Conservation (phyloP, 495 filamentous ascomycete genomes). For the Evernia prunastri region DNA sequence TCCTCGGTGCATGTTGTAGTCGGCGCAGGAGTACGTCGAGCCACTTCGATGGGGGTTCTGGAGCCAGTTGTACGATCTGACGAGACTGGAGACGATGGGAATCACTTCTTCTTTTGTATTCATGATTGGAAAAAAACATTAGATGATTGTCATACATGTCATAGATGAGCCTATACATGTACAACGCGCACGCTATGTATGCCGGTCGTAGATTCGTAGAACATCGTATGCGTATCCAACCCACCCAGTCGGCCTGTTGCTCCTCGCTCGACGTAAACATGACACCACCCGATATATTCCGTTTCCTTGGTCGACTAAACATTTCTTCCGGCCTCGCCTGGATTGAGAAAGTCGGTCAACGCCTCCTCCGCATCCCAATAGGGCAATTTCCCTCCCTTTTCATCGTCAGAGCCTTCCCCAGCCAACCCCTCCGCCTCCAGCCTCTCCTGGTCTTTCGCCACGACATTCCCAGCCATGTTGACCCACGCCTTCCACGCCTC, state of each 20-base stretch:
- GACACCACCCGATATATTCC: not conserved
- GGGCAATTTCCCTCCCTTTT: constrained; percentile 14
- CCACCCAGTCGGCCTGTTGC: not conserved
- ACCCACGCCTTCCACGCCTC: constrained; percentile 38
- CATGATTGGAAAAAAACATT: no score
- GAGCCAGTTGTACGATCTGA: no score
- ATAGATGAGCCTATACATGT: not conserved
- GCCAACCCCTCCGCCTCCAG: not conserved
- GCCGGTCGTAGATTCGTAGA: constrained; percentile 5
- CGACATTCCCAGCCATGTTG: constrained; percentile 25
- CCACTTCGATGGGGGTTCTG: no score
- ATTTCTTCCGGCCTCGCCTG: not conserved
- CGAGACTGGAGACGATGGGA: no score
- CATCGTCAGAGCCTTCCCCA: constrained; percentile 5
- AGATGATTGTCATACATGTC: no score
- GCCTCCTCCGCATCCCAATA: constrained; percentile 14
- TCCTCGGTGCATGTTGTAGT: no score
- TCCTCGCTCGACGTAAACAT: not conserved
- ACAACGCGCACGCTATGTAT: constrained; percentile 1
- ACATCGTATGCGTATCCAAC: not conserved
- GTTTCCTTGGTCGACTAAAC: not conserved
- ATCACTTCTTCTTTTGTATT: no score
- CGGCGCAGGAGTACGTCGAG: no score
- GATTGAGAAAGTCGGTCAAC: constrained; percentile 18
- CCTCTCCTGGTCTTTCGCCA: constrained; percentile 1